Base-by-base conservation (phyloP, 345 rosid species). In the Turritis glabra region DNA sequence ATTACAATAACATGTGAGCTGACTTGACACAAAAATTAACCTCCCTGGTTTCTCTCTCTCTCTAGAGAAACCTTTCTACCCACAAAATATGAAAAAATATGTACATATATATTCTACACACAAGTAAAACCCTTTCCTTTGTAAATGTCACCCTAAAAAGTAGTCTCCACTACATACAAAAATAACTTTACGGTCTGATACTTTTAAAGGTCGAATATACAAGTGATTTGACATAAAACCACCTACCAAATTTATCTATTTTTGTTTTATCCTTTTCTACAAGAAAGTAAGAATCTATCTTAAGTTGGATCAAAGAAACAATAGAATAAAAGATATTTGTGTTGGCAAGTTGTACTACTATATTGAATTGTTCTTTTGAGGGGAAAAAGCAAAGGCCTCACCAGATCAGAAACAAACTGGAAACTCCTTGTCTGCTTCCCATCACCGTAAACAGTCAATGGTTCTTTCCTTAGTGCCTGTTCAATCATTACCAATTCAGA, bases 351-450 rank as follows among this genome's bases (percentile, higher is more conserved):
- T 64, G 40, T 57, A 55, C 4, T 12, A 56, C 8, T 43, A 32
- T 15, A 65, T 17, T 53, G 38, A 72, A 62, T 14, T 8, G 44
- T 52, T 40, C 8, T 27, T 50, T 50, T 7, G 22, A 57, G 25
- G 5, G 54, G 14, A 15, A 48, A 52, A 52, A 19, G 40, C 2
- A 47, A 54, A 61, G 14, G 62, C 37, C 47, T 75, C 82, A 88
- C 97, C 90, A 91, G 79, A 75, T 91, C 97, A 13, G 97, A 89
- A 70, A 91, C 97, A 72, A 79, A 91, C 77, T 89, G 97, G 80
- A 91, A 91, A 75, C 97, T 91, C 74, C 97, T 82, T 12, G 97
- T 91, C 67, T 91, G 97, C 82, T 91, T 91, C 30, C 97, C 97
- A 76, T 91, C 97, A 22, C 97, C 95, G 51, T 91, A 91, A 4